A percentile compares a stretch with the other conserved stretches of the same genome.
Evolutionary conservation across 768 basidiomycete species (phyloP).

Genomic region (Russula dissimulans): DNA sequence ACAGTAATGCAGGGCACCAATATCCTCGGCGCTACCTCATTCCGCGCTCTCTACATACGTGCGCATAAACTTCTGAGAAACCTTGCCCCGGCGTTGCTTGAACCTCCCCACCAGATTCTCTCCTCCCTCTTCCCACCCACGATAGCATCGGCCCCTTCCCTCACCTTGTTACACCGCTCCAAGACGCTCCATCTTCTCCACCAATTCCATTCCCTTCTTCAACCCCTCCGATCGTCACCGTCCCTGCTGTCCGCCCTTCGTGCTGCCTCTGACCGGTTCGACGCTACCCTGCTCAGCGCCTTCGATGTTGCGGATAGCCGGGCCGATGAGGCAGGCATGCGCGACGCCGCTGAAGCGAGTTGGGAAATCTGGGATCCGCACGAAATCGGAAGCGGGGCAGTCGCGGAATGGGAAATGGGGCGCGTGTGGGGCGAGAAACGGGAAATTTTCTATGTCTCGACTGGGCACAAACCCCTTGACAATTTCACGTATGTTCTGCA

Average conservation of each 20-base stretch:
- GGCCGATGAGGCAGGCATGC: constrained; percentile 68
- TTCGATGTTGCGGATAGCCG: constrained; percentile 82
- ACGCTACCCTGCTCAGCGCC: constrained; percentile 72
- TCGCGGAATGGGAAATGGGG: constrained; percentile 81
- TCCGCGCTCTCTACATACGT: constrained; percentile 52
- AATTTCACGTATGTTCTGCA: constrained; percentile 60
- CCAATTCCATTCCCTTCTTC: constrained; percentile 65
- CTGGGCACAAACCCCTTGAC: constrained; percentile 67
- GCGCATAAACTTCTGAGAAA: constrained; percentile 57
- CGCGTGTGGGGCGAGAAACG: constrained; percentile 94
- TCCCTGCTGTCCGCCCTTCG: constrained; percentile 55
- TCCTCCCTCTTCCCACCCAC: constrained; percentile 39
- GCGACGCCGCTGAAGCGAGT: constrained; percentile 68
- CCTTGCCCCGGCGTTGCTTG: constrained; percentile 46
- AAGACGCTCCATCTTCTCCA: constrained; percentile 64
- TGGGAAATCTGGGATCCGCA: constrained; percentile 71
- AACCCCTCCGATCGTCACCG: constrained; percentile 64
- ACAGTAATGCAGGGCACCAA: constrained; percentile 24
- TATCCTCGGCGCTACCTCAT: constrained; percentile 31
- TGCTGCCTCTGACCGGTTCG: constrained; percentile 80
- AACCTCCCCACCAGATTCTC: constrained; percentile 60
- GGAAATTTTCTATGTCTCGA: constrained; percentile 86
- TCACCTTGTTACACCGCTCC: constrained; percentile 25
- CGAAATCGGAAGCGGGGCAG: constrained; percentile 19
- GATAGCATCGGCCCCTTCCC: constrained; percentile 29